phyloP scores from a whole-genome alignment of 2,329 filamentous ascomycete genomes.

The Ceratocystis cubensis region DNA sequence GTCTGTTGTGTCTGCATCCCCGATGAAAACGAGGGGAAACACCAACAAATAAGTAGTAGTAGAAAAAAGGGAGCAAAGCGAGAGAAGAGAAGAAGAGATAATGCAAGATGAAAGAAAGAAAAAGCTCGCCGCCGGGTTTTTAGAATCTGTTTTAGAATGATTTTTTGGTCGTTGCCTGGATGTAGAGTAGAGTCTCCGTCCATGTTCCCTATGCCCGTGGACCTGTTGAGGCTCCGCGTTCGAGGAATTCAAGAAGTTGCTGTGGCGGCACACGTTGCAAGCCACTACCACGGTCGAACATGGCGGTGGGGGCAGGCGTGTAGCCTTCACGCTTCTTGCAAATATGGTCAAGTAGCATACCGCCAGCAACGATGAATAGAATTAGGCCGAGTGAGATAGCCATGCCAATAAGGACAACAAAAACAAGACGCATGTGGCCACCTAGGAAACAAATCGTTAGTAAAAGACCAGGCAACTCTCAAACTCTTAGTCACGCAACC shows the following conservation, averaged over 20 bases:
- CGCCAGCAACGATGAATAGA: conserved; percentile 62
- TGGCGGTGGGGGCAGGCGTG: conserved; percentile 57
- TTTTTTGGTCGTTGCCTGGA: neutral
- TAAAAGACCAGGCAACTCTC: conserved; percentile 13
- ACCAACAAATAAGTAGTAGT: conserved; percentile 8
- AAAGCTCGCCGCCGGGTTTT: conserved; percentile 6
- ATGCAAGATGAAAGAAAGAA: neutral
- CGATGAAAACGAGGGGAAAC: conserved; percentile 11
- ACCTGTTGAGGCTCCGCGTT: conserved; percentile 39
- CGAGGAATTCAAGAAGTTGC: conserved; percentile 44
- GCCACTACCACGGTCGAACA: conserved; percentile 47
- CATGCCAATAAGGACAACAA: conserved; percentile 68
- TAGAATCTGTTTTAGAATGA: neutral
- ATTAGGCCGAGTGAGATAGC: conserved; percentile 66
- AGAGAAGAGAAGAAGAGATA: conserved; percentile 7
- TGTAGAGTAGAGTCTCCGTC: neutral
- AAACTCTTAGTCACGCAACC: neutral
- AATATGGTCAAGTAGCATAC: conserved; percentile 61
- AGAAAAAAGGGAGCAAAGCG: neutral
- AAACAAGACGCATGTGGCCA: conserved; percentile 55
- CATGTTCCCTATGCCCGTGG: conserved; percentile 27
- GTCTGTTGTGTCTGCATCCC: neutral
- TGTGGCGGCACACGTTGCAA: conserved; percentile 49
- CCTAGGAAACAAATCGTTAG: conserved; percentile 28
- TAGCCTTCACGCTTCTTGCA: conserved; percentile 71